Base-by-base conservation (phyloP, 352 stramenopile genomes). In the Phytophthora crassamura region DNA sequence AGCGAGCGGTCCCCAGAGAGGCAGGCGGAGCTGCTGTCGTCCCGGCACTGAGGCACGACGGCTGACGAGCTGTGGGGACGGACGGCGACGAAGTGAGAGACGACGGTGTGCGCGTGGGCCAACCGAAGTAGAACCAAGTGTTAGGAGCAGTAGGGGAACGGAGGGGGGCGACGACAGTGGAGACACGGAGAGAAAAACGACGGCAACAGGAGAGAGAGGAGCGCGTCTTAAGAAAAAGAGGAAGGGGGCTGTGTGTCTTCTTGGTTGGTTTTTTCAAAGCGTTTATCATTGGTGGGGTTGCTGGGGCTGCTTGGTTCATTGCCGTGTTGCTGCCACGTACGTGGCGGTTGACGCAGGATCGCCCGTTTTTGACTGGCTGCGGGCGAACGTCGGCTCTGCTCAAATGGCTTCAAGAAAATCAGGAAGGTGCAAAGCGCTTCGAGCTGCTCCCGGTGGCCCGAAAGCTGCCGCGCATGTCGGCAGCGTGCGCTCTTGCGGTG, bases 91-190 rank as follows among this genome's bases (percentile, higher is more conserved):
- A 77, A 58, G 51, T 72, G 63, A 76, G 66, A 71, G 54, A 73
- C 64, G 57, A 66, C 51, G 57, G 66, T 49, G 47, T 61, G 64
- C 53, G 60, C 42, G 69, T 48, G 68, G 49, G 41, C 53, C 59
- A 68, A 77, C 35, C 65, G 51, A 74, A 67, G 71, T 72, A 77
- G 61, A 72, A 72, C 55, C 59, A 60, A 72, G 55, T 69, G 72
- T 54, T 72, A 75, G 55, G 67, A 80, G 51, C 69, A 57, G 57
- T 62, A 73, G 64, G 59, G 65, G 60, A 70, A 67, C 59, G 70
- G 65, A 74, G 56, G 58, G 52, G 54, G 69, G 56, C 52, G 63
- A 75, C 52, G 62, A 62, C 9, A 53, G 66, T 60, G 47, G 42
- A 53, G 47, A 49, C 48, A 64, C 51, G 38, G 38, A 41, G 45